These are phyloP conservation scores for Pseudogymnoascus sp. DNA, from an alignment of 2,329 filamentous ascomycete genomes.

Conservation along the genomic window DNA sequence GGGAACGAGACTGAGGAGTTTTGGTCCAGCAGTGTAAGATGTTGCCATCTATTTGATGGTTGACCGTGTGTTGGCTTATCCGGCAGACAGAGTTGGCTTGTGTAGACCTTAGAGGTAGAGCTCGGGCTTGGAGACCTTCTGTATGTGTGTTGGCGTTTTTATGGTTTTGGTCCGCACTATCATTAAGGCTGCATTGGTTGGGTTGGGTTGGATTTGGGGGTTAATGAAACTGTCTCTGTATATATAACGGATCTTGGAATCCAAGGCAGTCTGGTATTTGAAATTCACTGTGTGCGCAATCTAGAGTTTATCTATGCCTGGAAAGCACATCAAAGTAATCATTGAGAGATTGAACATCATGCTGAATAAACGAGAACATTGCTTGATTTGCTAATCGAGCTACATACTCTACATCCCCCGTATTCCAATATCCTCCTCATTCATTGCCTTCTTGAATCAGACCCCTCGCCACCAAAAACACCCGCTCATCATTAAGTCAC, in stretches of 20 bases:
- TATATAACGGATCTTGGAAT: not conserved
- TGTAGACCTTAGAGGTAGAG: slow-evolving; percentile 14
- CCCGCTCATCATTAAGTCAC: not conserved
- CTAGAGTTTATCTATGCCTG: not conserved
- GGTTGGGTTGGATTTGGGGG: not conserved
- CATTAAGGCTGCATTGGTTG: not conserved
- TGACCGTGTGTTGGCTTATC: slow-evolving; percentile 14
- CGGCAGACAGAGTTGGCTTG: slow-evolving; percentile 1
- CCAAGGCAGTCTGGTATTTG: not conserved
- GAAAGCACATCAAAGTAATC: not conserved
- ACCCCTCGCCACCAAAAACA: not conserved
- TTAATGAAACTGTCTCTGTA: slow-evolving; percentile 1
- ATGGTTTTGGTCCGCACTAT: not conserved
- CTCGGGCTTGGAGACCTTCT: slow-evolving; percentile 10
- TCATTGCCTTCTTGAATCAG: not conserved
- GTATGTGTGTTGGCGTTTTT: slow-evolving; percentile 7
- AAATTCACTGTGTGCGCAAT: not conserved
- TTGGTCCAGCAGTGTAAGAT: not conserved
- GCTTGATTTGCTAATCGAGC: not conserved
- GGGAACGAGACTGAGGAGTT: not conserved
- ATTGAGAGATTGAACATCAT: not conserved
- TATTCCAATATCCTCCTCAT: not conserved
- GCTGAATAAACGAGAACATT: not conserved
- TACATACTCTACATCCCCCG: not conserved
- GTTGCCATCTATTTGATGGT: slow-evolving; percentile 10